A percentile compares a stretch with the other conserved stretches of the same genome.
phyloP scores from a whole-genome alignment of 148 eudicot species.

The Silene conica region DNA sequence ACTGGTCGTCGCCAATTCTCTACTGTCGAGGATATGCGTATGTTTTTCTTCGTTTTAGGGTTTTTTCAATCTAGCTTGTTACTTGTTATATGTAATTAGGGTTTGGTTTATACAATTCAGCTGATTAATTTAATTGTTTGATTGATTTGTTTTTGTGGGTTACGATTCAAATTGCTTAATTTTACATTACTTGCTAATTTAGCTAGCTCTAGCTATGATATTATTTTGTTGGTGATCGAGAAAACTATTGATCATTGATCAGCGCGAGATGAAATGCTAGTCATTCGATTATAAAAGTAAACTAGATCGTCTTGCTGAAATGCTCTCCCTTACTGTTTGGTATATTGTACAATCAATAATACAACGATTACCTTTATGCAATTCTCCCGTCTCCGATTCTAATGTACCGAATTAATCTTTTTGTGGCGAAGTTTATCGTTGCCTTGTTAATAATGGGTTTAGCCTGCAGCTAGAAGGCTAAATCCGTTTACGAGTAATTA shows the following conservation, averaged over 20 bases:
- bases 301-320: no score
- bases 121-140: neutral
- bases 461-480: neutral
- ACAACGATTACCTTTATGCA: no score
- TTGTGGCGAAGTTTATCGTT: neutral
- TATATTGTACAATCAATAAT: no score
- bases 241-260: no score
- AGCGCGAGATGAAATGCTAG: no score
- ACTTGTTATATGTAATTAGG: neutral
- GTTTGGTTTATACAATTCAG: neutral
- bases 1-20: conserved; percentile 72
- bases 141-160: neutral
- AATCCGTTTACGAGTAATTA: neutral
- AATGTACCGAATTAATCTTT: no score
- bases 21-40: conserved; percentile 51
- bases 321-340: no score
- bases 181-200: neutral
- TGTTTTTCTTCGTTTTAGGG: neutral
- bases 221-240: no score
- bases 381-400: no score
- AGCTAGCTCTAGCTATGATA: no score
- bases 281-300: no score
- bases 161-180: neutral
- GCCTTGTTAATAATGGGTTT: neutral
- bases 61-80: neutral